phyloP scores from a whole-genome alignment of 371 early-diverging fungal genomes.

The Circinella minor region DNA sequence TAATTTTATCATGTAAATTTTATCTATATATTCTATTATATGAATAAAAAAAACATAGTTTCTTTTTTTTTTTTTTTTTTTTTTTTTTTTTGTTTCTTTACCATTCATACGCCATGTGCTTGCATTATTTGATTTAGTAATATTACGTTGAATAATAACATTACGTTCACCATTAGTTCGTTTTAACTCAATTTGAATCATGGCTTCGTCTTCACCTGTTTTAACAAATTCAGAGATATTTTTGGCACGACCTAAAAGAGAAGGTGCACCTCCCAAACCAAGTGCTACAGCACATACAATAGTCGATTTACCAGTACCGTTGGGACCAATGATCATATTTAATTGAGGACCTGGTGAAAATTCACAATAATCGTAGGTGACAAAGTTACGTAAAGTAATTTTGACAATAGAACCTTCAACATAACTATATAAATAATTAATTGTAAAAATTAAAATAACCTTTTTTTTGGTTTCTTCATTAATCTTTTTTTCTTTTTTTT shows the following conservation, averaged over 20 bases:
- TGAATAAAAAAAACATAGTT: neutral
- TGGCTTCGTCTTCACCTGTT: slow-evolving; percentile 81
- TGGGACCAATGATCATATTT: slow-evolving; percentile 98
- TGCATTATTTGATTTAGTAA: slow-evolving; percentile 68
- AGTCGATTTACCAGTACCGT: slow-evolving; percentile 99
- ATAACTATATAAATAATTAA: slow-evolving; percentile 40
- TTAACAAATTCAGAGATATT: slow-evolving; percentile 92
- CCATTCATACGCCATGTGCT: slow-evolving; percentile 87
- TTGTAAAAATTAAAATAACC: neutral
- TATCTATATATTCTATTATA: no score
- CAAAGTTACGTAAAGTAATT: slow-evolving; percentile 84
- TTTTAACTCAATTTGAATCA: slow-evolving; percentile 81
- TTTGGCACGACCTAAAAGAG: slow-evolving; percentile 84
- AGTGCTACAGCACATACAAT: slow-evolving; percentile 98
- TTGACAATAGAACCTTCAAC: slow-evolving; percentile 80
- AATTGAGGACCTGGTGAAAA: slow-evolving; percentile 90
- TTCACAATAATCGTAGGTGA: slow-evolving; percentile 90
- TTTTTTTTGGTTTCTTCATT: neutral
- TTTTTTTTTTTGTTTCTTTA: slow-evolving; percentile 28
- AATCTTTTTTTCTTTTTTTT: neutral
- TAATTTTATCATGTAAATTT: no score
- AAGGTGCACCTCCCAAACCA: slow-evolving; percentile 91
- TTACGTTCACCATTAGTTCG: slow-evolving; percentile 44
- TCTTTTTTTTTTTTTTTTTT: no score
- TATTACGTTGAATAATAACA: slow-evolving; percentile 70